These are phyloP conservation scores for Lactarius evosmus DNA, from an alignment of 768 basidiomycete genomes.

Conservation along the genomic window DNA sequence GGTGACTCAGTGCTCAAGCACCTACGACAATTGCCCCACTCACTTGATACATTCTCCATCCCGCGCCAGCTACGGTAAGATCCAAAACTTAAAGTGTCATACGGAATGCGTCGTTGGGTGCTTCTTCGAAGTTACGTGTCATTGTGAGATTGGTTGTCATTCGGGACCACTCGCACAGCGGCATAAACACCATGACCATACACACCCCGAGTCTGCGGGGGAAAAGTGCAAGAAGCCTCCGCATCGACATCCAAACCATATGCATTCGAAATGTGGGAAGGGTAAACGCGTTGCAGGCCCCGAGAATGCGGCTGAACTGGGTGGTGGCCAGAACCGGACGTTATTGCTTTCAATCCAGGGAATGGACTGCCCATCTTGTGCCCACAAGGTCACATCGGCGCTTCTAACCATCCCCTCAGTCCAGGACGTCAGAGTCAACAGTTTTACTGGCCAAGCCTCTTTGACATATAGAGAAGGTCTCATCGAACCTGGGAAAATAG, in stretches of 20 bases:
- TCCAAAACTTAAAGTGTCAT: not conserved
- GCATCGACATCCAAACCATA: not conserved
- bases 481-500: slow-evolving; percentile 20
- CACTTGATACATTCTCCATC: not conserved
- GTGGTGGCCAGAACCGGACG: not conserved
- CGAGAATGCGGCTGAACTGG: slow-evolving; percentile 11
- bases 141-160: not conserved
- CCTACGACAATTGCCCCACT: not conserved
- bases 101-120: not conserved
- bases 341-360: slow-evolving; percentile 20
- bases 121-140: not conserved
- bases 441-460: slow-evolving; percentile 22
- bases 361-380: slow-evolving; percentile 28
- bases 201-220: not conserved
- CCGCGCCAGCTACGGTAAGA: not conserved
- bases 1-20: not conserved
- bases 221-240: not conserved
- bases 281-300: not conserved
- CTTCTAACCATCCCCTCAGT: slow-evolving; percentile 25
- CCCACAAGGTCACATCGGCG: slow-evolving; percentile 16
- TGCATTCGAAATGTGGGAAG: not conserved
- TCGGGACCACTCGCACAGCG: not conserved
- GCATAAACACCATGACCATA: not conserved
- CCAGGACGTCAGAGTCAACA: slow-evolving; percentile 24
- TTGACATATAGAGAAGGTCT: slow-evolving; percentile 22